A percentile compares a stretch with the other conserved stretches of the same genome.
Evolutionary conservation across 1,284 basidiomycete genomes (phyloP).

Genomic region (Ustilago cynodontis): DNA sequence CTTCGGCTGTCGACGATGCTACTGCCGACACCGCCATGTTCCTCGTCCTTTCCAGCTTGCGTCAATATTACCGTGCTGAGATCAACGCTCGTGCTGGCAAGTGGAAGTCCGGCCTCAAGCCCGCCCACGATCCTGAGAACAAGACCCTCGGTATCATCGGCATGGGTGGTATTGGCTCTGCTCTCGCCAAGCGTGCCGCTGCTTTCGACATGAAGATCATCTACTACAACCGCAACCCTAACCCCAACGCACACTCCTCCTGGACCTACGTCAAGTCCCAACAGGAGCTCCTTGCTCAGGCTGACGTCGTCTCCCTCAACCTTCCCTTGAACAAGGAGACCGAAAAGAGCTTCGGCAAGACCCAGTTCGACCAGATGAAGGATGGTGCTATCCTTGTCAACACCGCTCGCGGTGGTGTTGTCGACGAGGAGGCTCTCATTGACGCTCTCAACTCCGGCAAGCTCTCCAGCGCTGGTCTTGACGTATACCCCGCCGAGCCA

Average conservation of each 20-base stretch:
- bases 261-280: slow-evolving; percentile 63
- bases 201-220: slow-evolving; percentile 65
- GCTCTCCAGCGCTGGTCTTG: slow-evolving; percentile 81
- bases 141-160: slow-evolving; percentile 64
- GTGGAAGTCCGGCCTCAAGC: slow-evolving; percentile 55
- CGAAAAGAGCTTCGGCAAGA: slow-evolving; percentile 68
- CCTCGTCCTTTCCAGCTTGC: slow-evolving; percentile 61
- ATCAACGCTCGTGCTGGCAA: slow-evolving; percentile 52
- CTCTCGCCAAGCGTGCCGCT: slow-evolving; percentile 60
- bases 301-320: slow-evolving; percentile 73
- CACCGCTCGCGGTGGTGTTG: slow-evolving; percentile 72
- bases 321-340: slow-evolving; percentile 72
- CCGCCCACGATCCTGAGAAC: slow-evolving; percentile 59
- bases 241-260: slow-evolving; percentile 40
- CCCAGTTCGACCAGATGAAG: slow-evolving; percentile 71
- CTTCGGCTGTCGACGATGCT: slow-evolving; percentile 62
- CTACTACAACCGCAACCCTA: slow-evolving; percentile 64
- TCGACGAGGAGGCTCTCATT: slow-evolving; percentile 70
- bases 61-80: slow-evolving; percentile 62
- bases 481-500: slow-evolving; percentile 76
- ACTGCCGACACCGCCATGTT: slow-evolving; percentile 66
- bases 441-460: slow-evolving; percentile 49
- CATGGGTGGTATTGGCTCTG: slow-evolving; percentile 64
- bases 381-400: slow-evolving; percentile 71
- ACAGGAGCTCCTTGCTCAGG: slow-evolving; percentile 69